Conservation (phyloP, 1,284 basidiomycete genomes). For the Pyrrhoderma noxium region DNA sequence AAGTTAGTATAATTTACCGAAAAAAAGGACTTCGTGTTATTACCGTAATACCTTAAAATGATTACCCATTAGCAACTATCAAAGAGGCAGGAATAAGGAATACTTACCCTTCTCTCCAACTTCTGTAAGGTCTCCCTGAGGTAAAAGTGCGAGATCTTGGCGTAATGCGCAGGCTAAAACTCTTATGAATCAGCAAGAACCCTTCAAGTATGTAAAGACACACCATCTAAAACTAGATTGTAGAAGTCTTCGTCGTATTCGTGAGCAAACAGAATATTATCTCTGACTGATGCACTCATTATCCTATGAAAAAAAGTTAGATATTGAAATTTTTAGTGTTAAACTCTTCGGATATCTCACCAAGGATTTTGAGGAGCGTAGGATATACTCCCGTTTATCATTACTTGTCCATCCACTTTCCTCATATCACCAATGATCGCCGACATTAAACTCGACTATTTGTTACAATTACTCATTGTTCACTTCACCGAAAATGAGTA, state of each 20-base stretch:
- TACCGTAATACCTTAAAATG: constrained; percentile 70
- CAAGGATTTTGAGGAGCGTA: neutral
- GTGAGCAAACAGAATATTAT: neutral
- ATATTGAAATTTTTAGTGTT: neutral
- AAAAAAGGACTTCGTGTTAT: too few relatives aligned
- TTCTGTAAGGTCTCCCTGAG: constrained; percentile 80
- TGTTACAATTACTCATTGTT: too few relatives aligned
- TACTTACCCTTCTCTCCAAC: constrained; percentile 75
- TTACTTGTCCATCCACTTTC: constrained; percentile 12
- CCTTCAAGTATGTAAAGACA: constrained; percentile 25
- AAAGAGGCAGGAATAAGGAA: constrained; percentile 9
- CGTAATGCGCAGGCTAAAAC: neutral
- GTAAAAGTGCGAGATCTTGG: constrained; percentile 73
- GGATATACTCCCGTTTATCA: neutral
- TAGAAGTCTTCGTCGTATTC: neutral
- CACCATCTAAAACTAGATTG: constrained; percentile 1
- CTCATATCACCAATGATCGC: constrained; percentile 10
- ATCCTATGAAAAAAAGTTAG: neutral
- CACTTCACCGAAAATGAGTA: neutral
- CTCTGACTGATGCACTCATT: neutral
- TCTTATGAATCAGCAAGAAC: neutral
- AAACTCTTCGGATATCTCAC: neutral
- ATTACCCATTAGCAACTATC: constrained; percentile 29
- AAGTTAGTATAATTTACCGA: constrained; percentile 39
- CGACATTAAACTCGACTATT: too few relatives aligned